A percentile compares a stretch with the other conserved stretches of the same genome.
Conservation (phyloP, 2,329 filamentous ascomycete species). For the Raffaelea albimanens region DNA sequence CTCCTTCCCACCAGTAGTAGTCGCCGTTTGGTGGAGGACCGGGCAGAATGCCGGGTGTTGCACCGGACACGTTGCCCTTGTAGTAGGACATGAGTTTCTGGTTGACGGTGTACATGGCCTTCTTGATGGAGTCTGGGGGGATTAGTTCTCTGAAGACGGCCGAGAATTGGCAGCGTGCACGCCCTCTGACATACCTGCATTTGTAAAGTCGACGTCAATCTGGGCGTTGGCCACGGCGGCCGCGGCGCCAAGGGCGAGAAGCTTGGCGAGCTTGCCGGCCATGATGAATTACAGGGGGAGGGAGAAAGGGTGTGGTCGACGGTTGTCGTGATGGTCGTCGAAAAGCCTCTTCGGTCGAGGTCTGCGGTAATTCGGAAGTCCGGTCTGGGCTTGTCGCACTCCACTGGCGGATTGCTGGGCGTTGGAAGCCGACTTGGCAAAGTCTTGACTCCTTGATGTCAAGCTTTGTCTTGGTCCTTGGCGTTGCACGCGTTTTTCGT, state of each 20-base stretch:
- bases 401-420: too few species aligned
- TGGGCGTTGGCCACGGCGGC: conserved; percentile 7
- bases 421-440: neutral
- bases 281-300: conserved; percentile 2
- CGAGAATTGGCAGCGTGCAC: too few species aligned
- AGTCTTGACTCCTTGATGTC: neutral
- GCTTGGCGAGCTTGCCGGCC: conserved; percentile 4
- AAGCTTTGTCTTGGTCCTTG: neutral
- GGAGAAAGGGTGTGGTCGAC: neutral
- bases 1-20: conserved; percentile 69
- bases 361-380: neutral
- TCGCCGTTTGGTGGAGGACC: conserved; percentile 42
- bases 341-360: neutral
- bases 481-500: neutral
- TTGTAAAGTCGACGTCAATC: conserved; percentile 9
- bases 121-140: conserved; percentile 34
- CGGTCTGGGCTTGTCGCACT: neutral
- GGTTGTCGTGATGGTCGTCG: neutral
- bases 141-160: too few species aligned
- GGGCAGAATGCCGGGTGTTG: conserved; percentile 46
- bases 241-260: conserved; percentile 5
- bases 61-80: conserved; percentile 31
- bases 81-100: conserved; percentile 43
- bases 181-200: conserved; percentile 9
- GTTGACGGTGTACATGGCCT: conserved; percentile 36